Evolutionary conservation across 169 alveolate genomes (phyloP), one percentile per base, ranked within the genome.

Genomic region (Prorocentrum cordatum): DNA sequence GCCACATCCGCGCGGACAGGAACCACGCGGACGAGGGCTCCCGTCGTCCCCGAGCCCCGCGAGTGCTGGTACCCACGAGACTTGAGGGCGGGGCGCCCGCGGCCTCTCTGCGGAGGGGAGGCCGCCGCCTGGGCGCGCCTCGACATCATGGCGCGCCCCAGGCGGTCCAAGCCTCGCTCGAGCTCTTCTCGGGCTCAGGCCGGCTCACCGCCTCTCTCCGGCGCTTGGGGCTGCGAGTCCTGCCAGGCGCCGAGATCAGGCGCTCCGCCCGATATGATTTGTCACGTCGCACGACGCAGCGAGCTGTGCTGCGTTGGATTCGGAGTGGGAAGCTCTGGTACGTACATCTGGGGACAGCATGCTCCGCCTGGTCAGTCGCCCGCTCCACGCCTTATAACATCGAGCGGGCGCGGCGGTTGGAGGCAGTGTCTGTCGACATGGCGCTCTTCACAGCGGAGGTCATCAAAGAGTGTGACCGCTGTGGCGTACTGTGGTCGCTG

Each of bases 301-400:
- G 20, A 2, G 2, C 24, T 0, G 1, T 75, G 2, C 2, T 50
- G 1, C 3, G 61, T 5, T 7, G 31, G 32, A n/a, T 75, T 3
- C 6, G 20, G 18, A 42, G 24, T 2, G 61, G 70, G 3, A 14
- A 0, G 2, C 22, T 75, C 3, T 75, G 86, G 86, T 75, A 18
- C 22, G 27, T 75, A 0, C 86, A 75, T 5, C 5, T 75, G 16
- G 86, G 86, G n/a, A 75, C 86, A 6, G 72, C 86, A 0, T 75
- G 86, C 61, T 33, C 72, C 7, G 86, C 27, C 0, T 75, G 71
- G 71, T 33, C 61, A 3, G 38, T 35, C 14, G 86, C 86, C 9
- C 39, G 86, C 9, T 71, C 18, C 47, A 38, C 24, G 12, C 50
- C 54, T 6, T 2, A 14, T 38, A 20, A 75, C 29, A 0, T 0